These are phyloP conservation scores for Phytopythium vexans DNA, from an alignment of 352 stramenopile genomes.

Conservation along the genomic window DNA sequence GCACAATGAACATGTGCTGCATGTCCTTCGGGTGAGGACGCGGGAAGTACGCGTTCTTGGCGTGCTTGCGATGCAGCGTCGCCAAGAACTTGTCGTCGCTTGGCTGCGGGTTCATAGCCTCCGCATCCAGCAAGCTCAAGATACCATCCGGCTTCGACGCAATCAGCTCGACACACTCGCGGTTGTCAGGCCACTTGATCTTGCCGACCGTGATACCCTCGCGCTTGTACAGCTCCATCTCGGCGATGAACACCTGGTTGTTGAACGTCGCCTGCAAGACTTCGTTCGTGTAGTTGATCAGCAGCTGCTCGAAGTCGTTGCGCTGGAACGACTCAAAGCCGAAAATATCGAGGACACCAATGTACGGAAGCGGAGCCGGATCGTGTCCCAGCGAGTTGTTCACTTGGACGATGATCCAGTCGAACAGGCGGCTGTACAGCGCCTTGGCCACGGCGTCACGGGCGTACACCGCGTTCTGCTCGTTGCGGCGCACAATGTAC, in stretches of 20 bases:
- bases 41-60: slow-evolving; percentile 82
- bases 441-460: slow-evolving; percentile 93
- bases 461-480: slow-evolving; percentile 81
- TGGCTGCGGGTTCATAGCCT: slow-evolving; percentile 89
- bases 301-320: slow-evolving; percentile 89
- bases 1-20: slow-evolving; percentile 88
- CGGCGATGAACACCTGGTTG: slow-evolving; percentile 88
- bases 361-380: slow-evolving; percentile 76
- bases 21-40: slow-evolving; percentile 87
- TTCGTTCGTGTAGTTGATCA: slow-evolving; percentile 92
- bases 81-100: slow-evolving; percentile 87
- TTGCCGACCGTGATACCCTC: slow-evolving; percentile 88
- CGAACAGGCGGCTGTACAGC: slow-evolving; percentile 91
- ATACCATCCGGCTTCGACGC: slow-evolving; percentile 80
- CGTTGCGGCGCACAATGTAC: slow-evolving; percentile 80
- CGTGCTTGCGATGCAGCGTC: slow-evolving; percentile 81
- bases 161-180: slow-evolving; percentile 90
- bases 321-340: slow-evolving; percentile 89
- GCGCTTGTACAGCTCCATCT: slow-evolving; percentile 89
- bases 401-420: slow-evolving; percentile 91
- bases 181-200: slow-evolving; percentile 91
- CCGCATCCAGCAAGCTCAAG: slow-evolving; percentile 76
- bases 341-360: slow-evolving; percentile 91
- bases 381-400: slow-evolving; percentile 87
- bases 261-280: slow-evolving; percentile 87